A percentile compares a stretch with the other conserved stretches of the same genome.
These are phyloP conservation scores for Ceratocystis cacaofunesta DNA, from an alignment of 2,329 filamentous ascomycete genomes.

Conservation along the genomic window DNA sequence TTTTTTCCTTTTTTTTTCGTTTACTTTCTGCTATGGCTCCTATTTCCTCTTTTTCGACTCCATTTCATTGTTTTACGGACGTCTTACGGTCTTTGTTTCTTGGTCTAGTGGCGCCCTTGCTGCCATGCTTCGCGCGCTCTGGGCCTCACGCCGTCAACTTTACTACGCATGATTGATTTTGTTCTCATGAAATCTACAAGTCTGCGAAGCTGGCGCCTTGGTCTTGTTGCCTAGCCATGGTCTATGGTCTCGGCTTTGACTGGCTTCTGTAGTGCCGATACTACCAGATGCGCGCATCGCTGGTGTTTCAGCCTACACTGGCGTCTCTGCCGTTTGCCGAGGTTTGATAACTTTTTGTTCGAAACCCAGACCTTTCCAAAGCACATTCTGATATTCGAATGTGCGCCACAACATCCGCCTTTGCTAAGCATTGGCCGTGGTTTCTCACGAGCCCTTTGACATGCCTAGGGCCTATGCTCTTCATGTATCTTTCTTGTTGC, in stretches of 20 bases:
- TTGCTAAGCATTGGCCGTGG: neutral
- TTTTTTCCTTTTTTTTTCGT: slow-evolving; percentile 17
- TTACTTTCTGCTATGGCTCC: neutral
- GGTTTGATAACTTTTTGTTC: neutral
- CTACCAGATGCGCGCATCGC: neutral
- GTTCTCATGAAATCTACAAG: neutral
- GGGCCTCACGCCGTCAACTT: neutral
- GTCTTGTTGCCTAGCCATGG: neutral
- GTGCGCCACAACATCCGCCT: neutral
- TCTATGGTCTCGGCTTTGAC: neutral
- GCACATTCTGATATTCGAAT: neutral
- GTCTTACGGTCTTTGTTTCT: neutral
- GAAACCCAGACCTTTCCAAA: neutral
- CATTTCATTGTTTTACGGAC: neutral
- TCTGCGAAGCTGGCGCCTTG: neutral
- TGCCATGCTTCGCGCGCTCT: neutral
- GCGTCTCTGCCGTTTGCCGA: neutral
- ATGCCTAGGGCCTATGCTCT: neutral
- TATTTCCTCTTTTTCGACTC: neutral
- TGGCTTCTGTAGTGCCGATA: neutral
- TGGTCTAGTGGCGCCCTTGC: neutral
- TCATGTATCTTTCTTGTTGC: slow-evolving; percentile 16
- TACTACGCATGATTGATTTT: neutral
- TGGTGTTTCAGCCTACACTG: neutral
- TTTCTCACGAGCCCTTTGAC: neutral